A percentile compares a stretch with the other conserved stretches of the same genome.
Evolutionary conservation across 2,329 filamentous ascomycete species (phyloP).

Genomic region (Xylariaceae sp.): DNA sequence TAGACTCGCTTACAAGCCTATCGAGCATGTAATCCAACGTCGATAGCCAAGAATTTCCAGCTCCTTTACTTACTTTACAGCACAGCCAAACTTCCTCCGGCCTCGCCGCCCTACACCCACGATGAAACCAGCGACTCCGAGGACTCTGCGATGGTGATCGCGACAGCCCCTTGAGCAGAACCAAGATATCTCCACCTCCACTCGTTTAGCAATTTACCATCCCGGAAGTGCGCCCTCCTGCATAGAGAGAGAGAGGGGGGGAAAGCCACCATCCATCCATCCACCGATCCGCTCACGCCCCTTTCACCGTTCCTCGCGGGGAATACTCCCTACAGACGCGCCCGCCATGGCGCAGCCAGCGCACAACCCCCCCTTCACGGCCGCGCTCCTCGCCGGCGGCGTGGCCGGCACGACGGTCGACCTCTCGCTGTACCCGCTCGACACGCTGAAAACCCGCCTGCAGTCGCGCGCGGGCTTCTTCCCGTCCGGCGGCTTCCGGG

Average conservation of each 20-base stretch:
- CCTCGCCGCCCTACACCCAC: background rate
- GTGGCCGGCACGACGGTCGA: conserved; percentile 95
- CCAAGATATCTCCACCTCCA: too few species aligned
- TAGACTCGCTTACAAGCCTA: background rate
- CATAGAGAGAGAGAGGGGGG: too few species aligned
- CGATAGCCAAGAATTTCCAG: conserved; percentile 9
- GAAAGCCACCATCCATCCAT: background rate
- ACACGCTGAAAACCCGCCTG: conserved; percentile 97
- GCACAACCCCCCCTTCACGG: conserved; percentile 57
- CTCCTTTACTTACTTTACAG: background rate
- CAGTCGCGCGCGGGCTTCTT: conserved; percentile 82
- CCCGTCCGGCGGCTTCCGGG: conserved; percentile 82
- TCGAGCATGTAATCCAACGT: background rate
- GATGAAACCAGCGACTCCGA: conserved; percentile 10
- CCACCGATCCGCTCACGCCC: background rate
- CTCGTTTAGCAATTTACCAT: too few species aligned
- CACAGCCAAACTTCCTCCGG: conserved; percentile 13
- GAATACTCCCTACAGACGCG: background rate
- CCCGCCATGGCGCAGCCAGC: conserved; percentile 28
- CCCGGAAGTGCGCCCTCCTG: too few species aligned
- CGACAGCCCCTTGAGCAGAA: conserved; percentile 10
- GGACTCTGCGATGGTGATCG: conserved; percentile 17
- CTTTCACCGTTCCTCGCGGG: background rate
- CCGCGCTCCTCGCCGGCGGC: conserved; percentile 78
- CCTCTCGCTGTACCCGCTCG: conserved; percentile 94